Evolutionary conservation across 1,139 yeast species (phyloP).

Genomic region (Sugiyamaella xylanicola): DNA sequence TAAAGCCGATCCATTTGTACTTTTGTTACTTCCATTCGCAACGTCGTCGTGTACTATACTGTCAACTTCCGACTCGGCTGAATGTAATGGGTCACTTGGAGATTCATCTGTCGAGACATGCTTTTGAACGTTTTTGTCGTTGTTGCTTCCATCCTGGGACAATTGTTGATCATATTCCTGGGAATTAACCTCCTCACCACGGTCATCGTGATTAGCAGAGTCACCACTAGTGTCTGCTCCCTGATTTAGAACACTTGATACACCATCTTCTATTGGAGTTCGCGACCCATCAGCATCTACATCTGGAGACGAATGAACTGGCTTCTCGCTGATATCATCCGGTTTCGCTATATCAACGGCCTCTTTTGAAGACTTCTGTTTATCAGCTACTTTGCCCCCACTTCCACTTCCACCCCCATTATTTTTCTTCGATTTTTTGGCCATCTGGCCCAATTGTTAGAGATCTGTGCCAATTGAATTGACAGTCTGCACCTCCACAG

Average conservation of each 20-base stretch:
- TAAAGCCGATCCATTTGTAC: too few relatives aligned
- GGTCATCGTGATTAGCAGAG: too few relatives aligned
- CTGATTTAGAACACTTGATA: not conserved
- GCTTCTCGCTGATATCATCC: too few relatives aligned
- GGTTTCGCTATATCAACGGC: not conserved
- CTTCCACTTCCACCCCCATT: slow-evolving; percentile 10
- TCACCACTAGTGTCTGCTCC: too few relatives aligned
- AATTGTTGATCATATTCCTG: too few relatives aligned
- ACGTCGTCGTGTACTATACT: not conserved
- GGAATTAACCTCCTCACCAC: too few relatives aligned
- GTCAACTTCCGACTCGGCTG: not conserved
- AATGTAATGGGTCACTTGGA: not conserved
- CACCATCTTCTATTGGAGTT: not conserved
- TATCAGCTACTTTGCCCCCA: not conserved
- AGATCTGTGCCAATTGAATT: too few relatives aligned
- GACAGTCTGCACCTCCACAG: too few relatives aligned
- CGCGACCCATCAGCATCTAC: not conserved
- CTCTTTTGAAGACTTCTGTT: not conserved
- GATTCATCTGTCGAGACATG: not conserved
- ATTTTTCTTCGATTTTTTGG: slow-evolving; percentile 18
- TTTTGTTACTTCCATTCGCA: too few relatives aligned
- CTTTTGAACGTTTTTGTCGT: too few relatives aligned
- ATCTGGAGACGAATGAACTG: not conserved
- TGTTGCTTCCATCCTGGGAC: too few relatives aligned
- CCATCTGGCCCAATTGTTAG: slow-evolving; percentile 12